Evolutionary conservation across 192 early-diverging fungal genomes (phyloP), one percentile per base, ranked within the genome.

Genomic region (Geranomyces variabilis): DNA sequence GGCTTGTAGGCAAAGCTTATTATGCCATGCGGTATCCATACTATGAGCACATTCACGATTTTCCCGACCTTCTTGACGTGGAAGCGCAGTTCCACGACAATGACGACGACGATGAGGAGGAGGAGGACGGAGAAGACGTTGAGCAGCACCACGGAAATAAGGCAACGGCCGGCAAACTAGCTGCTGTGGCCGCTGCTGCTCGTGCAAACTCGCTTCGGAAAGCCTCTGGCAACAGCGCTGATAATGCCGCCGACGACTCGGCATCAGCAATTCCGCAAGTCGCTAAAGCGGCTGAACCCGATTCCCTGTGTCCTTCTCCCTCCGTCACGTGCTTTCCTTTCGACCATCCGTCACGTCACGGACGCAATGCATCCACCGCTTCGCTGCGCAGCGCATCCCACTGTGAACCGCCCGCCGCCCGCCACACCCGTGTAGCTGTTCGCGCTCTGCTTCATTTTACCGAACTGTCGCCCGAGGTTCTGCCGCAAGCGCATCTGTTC

Each of bases 391-490:
- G n/a, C 51, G 51, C 51, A 6, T 53, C 51, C 17, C n/a, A n/a
- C 51, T 8, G 6, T 26, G 72, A 74, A 34, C 72, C 65, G 13
- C 24, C 63, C 43, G 64, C 53, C 36, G 63, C 53, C 14, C 24
- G 64, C 17, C 72, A 74, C 33, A 67, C 24, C 29, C 72, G 72
- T 13, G 33, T 56, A 36, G 72, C 63, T 29, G 72, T 74, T 10
- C 47, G 72, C 17, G 72, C 72, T 19, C 15, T 74, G 34, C 57
- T 74, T 2, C 63, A 67, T 26, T 34, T 74, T n/a, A 51, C 56
- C 0, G 72, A 74, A 48, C 47, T 74, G 1, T 41, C 49, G 19
- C 72, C 72, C 30, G 72, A 74, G 30, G 72, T 67, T 29, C 12
- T 56, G 17, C 44, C 44, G 45, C 70, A 49, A 49, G 22, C 62